Evolutionary conservation across 495 filamentous ascomycete species (phyloP).

Genomic region (Neurospora sp.): DNA sequence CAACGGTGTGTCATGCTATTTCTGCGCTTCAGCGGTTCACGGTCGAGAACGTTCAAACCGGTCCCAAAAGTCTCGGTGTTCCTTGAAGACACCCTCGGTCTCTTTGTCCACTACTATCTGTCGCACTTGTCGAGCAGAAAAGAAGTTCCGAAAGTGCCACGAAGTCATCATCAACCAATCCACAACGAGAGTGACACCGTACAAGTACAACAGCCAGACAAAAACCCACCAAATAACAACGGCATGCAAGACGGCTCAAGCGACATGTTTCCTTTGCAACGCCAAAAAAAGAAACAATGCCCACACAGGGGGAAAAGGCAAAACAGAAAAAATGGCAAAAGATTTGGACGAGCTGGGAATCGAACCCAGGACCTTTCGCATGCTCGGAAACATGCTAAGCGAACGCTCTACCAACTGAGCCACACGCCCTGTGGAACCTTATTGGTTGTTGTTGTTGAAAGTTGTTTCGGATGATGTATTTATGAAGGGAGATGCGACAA

Average conservation of each 20-base stretch:
- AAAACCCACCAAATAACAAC: no score
- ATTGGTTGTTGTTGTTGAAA: neutral
- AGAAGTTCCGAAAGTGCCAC: no score
- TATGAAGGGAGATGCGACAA: neutral
- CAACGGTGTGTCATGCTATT: no score
- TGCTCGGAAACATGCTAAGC: neutral
- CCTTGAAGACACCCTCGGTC: neutral
- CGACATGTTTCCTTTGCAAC: no score
- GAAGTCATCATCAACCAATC: no score
- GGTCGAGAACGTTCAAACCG: no score
- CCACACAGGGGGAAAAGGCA: neutral
- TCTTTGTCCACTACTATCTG: neutral
- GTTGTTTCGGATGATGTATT: accelerated
- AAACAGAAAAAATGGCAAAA: neutral
- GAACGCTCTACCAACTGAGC: neutral
- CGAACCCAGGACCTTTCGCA: neutral
- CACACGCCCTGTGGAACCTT: neutral
- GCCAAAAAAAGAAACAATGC: neutral
- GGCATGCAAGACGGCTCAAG: no score
- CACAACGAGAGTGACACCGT: no score
- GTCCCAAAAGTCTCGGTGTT: no score
- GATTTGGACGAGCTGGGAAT: neutral
- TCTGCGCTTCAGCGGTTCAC: no score
- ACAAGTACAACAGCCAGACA: no score
- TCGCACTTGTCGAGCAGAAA: neutral